A percentile compares a stretch with the other conserved stretches of the same genome.
Evolutionary conservation across 192 early-diverging fungal species (phyloP).

Genomic region (Paraglomus brasilianum): DNA sequence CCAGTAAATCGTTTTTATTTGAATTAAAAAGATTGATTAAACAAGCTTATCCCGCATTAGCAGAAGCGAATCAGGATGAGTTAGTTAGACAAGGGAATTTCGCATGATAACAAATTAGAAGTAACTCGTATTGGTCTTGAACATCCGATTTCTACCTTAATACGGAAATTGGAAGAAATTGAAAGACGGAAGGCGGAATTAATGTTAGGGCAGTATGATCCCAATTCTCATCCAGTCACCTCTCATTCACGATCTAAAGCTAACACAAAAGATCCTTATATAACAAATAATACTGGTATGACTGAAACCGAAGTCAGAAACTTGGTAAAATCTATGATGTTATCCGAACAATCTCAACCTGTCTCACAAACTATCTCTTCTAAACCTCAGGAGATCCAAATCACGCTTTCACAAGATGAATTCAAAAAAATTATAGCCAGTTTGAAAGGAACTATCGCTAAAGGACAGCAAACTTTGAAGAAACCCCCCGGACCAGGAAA

Average conservation of each 20-base stretch:
- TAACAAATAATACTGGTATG: conserved; percentile 15
- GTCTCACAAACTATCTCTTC: conserved; percentile 13
- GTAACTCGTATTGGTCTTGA: not conserved
- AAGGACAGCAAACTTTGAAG: conserved; percentile 2
- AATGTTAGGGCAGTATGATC: too few species aligned
- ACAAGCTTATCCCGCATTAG: too few species aligned
- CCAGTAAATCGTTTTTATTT: too few species aligned
- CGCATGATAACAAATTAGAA: conserved; percentile 1
- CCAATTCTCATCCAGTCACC: too few species aligned
- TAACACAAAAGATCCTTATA: too few species aligned
- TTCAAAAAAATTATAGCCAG: conserved; percentile 14
- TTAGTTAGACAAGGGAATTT: too few species aligned
- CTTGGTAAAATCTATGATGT: not conserved
- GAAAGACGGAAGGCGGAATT: conserved; percentile 1
- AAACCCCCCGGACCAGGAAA: conserved; percentile 13
- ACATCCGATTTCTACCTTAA: not conserved
- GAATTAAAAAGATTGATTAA: too few species aligned
- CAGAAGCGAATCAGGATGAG: too few species aligned
- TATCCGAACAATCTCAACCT: too few species aligned
- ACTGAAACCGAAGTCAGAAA: conserved; percentile 6
- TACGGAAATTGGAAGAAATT: not conserved
- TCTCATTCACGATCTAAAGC: too few species aligned
- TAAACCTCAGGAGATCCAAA: conserved; percentile 18
- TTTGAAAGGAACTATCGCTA: conserved; percentile 19
- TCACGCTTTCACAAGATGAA: conserved; percentile 14